These are phyloP conservation scores for Annona squamosa DNA, from an alignment of 164 flowering plant species.

Conservation along the genomic window DNA sequence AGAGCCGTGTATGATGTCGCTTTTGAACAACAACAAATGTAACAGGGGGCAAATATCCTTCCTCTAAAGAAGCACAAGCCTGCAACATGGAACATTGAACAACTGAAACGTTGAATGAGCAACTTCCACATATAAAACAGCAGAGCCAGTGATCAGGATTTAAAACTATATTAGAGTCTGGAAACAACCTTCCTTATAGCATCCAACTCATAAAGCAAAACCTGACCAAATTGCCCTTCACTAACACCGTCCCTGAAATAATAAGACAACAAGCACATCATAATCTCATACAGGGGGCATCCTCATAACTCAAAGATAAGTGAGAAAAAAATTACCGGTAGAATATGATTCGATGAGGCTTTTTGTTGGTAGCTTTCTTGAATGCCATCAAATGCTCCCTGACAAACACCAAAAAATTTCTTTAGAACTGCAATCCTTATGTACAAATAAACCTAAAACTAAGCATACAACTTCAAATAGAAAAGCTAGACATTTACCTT, in stretches of 20 bases:
- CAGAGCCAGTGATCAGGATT: neutral
- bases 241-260: conserved; percentile 78
- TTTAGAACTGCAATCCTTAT: neutral
- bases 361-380: conserved; percentile 30
- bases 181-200: conserved; percentile 22
- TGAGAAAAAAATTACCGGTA: conserved; percentile 40
- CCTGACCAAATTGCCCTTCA: conserved; percentile 66
- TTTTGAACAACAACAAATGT: conserved; percentile 90
- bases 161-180: neutral
- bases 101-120: neutral
- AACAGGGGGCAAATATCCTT: conserved; percentile 54
- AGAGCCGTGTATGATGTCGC: conserved; percentile 78
- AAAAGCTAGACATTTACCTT: conserved; percentile 26
- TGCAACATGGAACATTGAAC: conserved; percentile 15
- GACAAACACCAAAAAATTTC: conserved; percentile 7
- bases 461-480: neutral
- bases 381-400: conserved; percentile 68
- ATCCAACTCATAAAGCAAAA: conserved; percentile 25
- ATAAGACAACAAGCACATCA: neutral
- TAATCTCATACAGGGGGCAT: neutral
- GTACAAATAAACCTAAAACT: neutral
- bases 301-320: neutral
- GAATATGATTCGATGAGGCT: conserved; percentile 72
- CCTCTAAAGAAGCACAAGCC: conserved; percentile 73
- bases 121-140: neutral